These are phyloP conservation scores for Zopfochytrium polystomum DNA, from an alignment of 371 early-diverging fungal species.

Conservation along the genomic window DNA sequence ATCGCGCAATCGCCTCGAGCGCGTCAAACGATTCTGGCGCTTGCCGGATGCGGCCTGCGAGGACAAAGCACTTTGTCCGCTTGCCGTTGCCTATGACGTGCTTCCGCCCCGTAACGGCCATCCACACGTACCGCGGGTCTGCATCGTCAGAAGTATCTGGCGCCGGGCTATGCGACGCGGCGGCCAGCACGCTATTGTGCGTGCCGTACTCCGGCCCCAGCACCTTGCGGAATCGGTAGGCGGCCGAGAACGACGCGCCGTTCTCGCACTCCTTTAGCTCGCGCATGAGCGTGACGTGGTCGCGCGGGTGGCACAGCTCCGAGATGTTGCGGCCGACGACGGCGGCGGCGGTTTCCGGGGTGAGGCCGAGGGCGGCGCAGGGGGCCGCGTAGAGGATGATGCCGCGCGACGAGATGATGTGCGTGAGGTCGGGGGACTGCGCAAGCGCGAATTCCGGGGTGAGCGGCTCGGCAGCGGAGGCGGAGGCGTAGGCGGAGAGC, in stretches of 20 bases:
- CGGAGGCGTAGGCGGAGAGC: too few species aligned
- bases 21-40: too few species aligned
- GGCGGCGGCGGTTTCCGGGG: slow-evolving; percentile 45
- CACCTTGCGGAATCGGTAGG: slow-evolving; percentile 52
- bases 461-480: too few species aligned
- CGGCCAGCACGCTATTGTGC: too few species aligned
- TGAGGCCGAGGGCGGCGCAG: slow-evolving; percentile 21
- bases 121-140: slow-evolving; percentile 60
- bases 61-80: slow-evolving; percentile 58
- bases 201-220: too few species aligned
- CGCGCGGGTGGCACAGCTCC: slow-evolving; percentile 57
- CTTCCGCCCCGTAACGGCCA: slow-evolving; percentile 53
- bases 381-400: slow-evolving; percentile 55
- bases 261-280: slow-evolving; percentile 42
- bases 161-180: too few species aligned
- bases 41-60: too few species aligned
- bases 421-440: slow-evolving; percentile 45
- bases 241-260: slow-evolving; percentile 41
- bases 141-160: too few species aligned
- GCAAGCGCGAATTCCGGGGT: too few species aligned
- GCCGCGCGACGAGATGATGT: slow-evolving; percentile 60
- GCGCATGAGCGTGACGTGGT: slow-evolving; percentile 54
- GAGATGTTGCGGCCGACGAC: slow-evolving; percentile 50
- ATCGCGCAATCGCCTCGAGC: too few species aligned
- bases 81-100: slow-evolving; percentile 51